Percentiles rank a stretch among this genome's conserved stretches.
Evolutionary conservation across 2,329 filamentous ascomycete genomes (phyloP).

Genomic region (Ophiosphaerella korrae): DNA sequence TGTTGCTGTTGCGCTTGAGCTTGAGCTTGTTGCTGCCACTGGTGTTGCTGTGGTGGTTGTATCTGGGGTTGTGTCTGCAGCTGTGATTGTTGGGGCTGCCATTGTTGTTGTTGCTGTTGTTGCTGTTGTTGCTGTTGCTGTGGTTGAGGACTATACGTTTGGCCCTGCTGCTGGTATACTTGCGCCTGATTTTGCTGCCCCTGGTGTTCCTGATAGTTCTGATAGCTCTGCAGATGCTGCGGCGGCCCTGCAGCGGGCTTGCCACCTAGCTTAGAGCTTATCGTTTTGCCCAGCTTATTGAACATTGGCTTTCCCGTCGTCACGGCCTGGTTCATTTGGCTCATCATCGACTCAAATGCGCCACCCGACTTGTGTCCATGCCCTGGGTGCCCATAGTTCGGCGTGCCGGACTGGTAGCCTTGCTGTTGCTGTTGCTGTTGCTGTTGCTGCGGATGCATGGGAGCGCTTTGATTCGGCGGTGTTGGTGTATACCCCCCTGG

Average conservation of each 20-base stretch:
- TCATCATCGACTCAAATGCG: conserved; percentile 38
- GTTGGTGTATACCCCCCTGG: conserved; percentile 35
- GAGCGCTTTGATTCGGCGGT: conserved; percentile 25
- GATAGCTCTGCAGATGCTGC: conserved; percentile 38
- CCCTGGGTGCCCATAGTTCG: conserved; percentile 16
- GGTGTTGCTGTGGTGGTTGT: conserved; percentile 20
- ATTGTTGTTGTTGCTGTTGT: conserved; percentile 16
- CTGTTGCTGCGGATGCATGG: conserved; percentile 16
- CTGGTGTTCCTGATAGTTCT: conserved; percentile 38
- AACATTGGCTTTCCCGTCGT: conserved; percentile 44
- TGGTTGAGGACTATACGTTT: conserved; percentile 22
- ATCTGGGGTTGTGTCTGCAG: conserved; percentile 19
- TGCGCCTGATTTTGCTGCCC: too few species aligned
- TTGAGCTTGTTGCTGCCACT: conserved; percentile 13
- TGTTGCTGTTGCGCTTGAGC: conserved; percentile 19
- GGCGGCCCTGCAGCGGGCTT: conserved; percentile 31
- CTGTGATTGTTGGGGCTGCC: neutral
- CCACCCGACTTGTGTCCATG: conserved; percentile 28
- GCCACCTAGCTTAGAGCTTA: conserved; percentile 40
- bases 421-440: conserved; percentile 29
- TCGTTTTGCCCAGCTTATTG: conserved; percentile 44
- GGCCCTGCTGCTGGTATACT: conserved; percentile 2
- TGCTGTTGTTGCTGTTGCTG: conserved; percentile 22
- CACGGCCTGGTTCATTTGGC: conserved; percentile 45
- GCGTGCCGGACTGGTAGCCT: conserved; percentile 18